Percentiles rank a stretch among this genome's conserved stretches.
Evolutionary conservation across 192 early-diverging fungal genomes (phyloP).

Genomic region (Podila clonocystis): DNA sequence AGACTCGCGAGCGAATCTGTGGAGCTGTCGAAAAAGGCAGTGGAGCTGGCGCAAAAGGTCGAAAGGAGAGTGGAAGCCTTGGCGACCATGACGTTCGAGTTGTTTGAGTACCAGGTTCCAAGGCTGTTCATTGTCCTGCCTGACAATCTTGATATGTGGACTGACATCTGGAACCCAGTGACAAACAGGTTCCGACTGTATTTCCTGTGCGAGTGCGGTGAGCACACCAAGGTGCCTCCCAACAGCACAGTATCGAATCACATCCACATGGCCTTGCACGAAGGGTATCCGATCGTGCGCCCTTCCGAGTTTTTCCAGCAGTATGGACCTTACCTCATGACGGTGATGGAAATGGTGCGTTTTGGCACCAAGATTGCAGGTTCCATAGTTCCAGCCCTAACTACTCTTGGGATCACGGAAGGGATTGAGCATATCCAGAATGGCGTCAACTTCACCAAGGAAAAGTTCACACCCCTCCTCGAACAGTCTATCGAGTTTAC

Average conservation of each 20-base stretch:
- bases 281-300: not conserved
- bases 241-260: not conserved
- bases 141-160: not conserved
- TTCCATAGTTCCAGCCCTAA: not conserved
- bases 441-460: not conserved
- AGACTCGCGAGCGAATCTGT: no score
- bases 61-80: not conserved
- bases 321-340: not conserved
- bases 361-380: not conserved
- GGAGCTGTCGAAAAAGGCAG: no score
- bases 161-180: not conserved
- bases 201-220: conserved; percentile 6
- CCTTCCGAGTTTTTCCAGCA: not conserved
- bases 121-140: conserved; percentile 2
- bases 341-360: not conserved
- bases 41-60: not conserved
- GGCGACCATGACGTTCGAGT: not conserved
- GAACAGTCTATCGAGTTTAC: not conserved
- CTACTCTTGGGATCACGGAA: not conserved
- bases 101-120: not conserved
- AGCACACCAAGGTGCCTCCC: not conserved
- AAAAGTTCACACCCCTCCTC: not conserved
- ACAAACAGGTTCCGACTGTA: not conserved
- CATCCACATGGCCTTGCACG: not conserved
- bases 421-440: not conserved